Evolutionary conservation across 768 basidiomycete species (phyloP).

Genomic region (Leucocoprinus leucothites): DNA sequence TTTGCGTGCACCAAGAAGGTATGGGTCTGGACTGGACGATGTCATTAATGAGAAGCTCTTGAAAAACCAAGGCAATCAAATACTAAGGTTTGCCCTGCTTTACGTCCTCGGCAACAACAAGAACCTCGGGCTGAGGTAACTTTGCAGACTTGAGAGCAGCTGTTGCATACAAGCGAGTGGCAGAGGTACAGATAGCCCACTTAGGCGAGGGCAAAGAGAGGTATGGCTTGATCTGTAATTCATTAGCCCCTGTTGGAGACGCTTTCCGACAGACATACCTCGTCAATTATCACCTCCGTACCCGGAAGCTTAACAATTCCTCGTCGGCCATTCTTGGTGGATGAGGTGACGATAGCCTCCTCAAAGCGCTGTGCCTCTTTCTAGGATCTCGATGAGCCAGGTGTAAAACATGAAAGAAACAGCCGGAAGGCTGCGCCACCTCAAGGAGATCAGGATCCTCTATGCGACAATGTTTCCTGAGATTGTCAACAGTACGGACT

Average conservation of each 20-base stretch:
- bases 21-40: slow-evolving; percentile 67
- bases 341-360: slow-evolving; percentile 65
- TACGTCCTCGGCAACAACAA: slow-evolving; percentile 86
- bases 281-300: slow-evolving; percentile 52
- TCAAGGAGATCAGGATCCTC: slow-evolving; percentile 65
- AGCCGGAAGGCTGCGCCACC: slow-evolving; percentile 33
- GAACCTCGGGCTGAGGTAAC: slow-evolving; percentile 66
- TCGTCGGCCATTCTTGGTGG: slow-evolving; percentile 47
- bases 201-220: slow-evolving; percentile 50
- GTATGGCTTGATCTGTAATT: slow-evolving; percentile 32
- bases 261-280: slow-evolving; percentile 33
- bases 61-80: background rate
- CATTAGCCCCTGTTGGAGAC: background rate
- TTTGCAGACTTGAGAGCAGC: slow-evolving; percentile 65
- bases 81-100: slow-evolving; percentile 70
- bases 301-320: slow-evolving; percentile 77
- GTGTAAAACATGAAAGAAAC: slow-evolving; percentile 5
- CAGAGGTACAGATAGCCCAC: slow-evolving; percentile 90
- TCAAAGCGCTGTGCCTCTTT: slow-evolving; percentile 78
- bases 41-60: background rate
- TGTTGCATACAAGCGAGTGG: slow-evolving; percentile 72
- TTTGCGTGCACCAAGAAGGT: slow-evolving; percentile 77
- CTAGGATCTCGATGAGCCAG: slow-evolving; percentile 32
- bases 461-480: slow-evolving; percentile 68
- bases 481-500: slow-evolving; percentile 79